Evolutionary conservation across 2,329 filamentous ascomycete genomes (phyloP).

Genomic region (Penicillium sp.): DNA sequence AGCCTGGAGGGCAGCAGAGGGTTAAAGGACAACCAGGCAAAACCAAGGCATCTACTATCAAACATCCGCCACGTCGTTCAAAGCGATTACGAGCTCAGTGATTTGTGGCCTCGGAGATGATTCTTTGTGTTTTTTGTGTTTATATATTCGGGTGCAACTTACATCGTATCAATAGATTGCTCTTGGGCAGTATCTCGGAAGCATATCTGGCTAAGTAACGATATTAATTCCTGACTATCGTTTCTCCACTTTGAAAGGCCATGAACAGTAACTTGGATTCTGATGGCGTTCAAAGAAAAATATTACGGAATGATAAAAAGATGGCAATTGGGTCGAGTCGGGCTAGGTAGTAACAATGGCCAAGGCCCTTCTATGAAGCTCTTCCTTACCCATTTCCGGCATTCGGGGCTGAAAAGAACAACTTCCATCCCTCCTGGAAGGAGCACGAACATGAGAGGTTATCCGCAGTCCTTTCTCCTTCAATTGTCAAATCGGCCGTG

Average conservation of each 20-base stretch:
- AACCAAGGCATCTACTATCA: slow-evolving; percentile 11
- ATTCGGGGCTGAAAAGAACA: too few relatives aligned
- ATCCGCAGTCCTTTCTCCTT: too few relatives aligned
- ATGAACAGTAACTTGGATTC: neutral
- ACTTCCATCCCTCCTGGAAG: too few relatives aligned
- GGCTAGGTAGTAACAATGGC: neutral
- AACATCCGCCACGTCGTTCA: slow-evolving; percentile 14
- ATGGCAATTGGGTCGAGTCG: neutral
- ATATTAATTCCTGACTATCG: neutral
- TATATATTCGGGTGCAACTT: neutral
- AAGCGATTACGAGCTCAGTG: slow-evolving; percentile 15
- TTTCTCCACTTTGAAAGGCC: neutral
- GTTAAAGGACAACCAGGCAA: slow-evolving; percentile 5
- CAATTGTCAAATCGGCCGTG: too few relatives aligned
- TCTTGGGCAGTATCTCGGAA: neutral
- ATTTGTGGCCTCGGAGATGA: slow-evolving; percentile 4
- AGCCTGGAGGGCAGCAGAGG: slow-evolving; percentile 1
- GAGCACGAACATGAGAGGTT: too few relatives aligned
- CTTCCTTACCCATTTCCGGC: too few relatives aligned
- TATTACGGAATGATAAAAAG: neutral
- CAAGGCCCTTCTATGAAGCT: neutral
- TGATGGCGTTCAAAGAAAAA: neutral
- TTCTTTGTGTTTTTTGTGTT: slow-evolving; percentile 6
- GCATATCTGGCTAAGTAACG: neutral
- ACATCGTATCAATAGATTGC: slow-evolving; percentile 1